Base-by-base conservation (phyloP, 352 stramenopile species). In the Phytophthora citrophthora region DNA sequence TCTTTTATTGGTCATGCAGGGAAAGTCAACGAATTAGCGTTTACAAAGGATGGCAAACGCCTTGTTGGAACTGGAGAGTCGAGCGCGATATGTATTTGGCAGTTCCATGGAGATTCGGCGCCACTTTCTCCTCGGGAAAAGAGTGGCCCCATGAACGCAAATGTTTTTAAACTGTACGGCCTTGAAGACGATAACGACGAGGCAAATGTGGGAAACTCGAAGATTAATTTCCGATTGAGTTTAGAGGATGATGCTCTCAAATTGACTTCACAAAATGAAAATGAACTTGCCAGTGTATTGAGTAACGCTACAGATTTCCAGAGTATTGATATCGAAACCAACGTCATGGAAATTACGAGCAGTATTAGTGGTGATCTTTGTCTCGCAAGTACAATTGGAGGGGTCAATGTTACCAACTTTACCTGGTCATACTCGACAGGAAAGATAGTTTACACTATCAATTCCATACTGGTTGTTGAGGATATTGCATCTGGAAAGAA, bases 61-160 rank as follows among this genome's bases (percentile, higher is more conserved):
- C 16, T 93, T 23, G 47, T 93, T 13, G 68, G 78, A 3, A 70
- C 75, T 11, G 77, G 77, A 4, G 66, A 67, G 9, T 77, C 76
- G 0, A 86, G 57, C 6, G 79, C 81, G 10, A 58, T 84, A 9
- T 87, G 83, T 40, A 64, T 91, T 18, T 93, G 83, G 83, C 49
- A 68, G 10, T 90, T 90, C 55, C 76, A 81, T 20, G 83, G 79
- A 29, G 73, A 88, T 27, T 70, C 29, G 8, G 54, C 38, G 5
- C 50, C 56, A n/a, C 9, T 39, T 16, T 74, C 65, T 3, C 65
- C 65, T 18, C 44, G 49, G 34, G 36, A 41, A 43, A 63, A 51
- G 18, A 55, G 48, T 20, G 40, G 29, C 10, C 31, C 23, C 6
- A 38, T 44, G 16, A 26, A 48, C 26, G 15, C 6, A 58, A 12